Evolutionary conservation across 768 basidiomycete species (phyloP).

Genomic region (Omphalotus guepiniiformis): DNA sequence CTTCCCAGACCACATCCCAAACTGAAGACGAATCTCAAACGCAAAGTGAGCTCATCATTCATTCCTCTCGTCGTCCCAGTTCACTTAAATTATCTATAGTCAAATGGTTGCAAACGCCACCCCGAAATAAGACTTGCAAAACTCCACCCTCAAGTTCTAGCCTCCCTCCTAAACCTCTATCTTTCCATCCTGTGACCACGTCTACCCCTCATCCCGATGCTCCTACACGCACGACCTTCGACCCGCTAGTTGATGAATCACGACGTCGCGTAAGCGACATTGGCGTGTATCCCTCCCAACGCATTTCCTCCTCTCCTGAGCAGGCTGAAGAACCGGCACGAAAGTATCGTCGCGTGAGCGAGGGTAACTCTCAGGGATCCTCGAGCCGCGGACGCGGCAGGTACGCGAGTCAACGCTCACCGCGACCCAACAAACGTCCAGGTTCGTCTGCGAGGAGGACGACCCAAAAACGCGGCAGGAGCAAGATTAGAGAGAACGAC

Average conservation of each 20-base stretch:
- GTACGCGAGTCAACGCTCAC: not conserved
- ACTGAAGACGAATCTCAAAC: not conserved
- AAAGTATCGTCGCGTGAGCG: slow-evolving; percentile 1
- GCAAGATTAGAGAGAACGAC: not conserved
- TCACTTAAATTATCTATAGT: not conserved
- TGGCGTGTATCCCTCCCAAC: not conserved
- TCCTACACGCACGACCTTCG: too few species aligned
- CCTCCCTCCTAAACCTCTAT: too few species aligned
- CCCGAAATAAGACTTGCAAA: not conserved
- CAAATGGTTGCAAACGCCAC: too few species aligned
- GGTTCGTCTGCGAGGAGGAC: not conserved
- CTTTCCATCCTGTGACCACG: too few species aligned
- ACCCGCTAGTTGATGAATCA: too few species aligned
- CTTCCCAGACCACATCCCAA: not conserved
- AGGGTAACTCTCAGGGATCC: not conserved
- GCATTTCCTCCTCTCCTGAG: too few species aligned
- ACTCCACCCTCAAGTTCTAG: not conserved
- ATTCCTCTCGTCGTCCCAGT: not conserved
- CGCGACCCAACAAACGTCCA: not conserved
- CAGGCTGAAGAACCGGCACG: not conserved
- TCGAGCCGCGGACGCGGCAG: not conserved
- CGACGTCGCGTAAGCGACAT: not conserved
- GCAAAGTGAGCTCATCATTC: not conserved
- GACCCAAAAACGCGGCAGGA: not conserved
- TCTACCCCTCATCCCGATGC: too few species aligned